These are phyloP conservation scores for Penicillium frequentans DNA, from an alignment of 2,329 filamentous ascomycete genomes.

Conservation along the genomic window DNA sequence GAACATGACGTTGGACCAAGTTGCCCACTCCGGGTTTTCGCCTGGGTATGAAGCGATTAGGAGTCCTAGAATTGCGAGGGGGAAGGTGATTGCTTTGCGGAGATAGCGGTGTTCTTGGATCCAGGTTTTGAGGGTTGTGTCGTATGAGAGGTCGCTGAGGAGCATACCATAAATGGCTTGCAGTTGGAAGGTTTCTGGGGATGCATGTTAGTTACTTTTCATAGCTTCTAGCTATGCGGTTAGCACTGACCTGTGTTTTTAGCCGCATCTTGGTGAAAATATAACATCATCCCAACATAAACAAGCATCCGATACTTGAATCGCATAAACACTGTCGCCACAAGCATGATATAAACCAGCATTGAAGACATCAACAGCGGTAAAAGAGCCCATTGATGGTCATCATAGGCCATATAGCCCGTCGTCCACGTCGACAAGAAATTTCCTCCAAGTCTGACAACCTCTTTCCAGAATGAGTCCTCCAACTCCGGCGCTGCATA, in stretches of 20 bases:
- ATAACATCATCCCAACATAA: constrained; percentile 48
- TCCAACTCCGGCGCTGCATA: constrained; percentile 49
- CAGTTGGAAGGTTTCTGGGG: constrained; percentile 54
- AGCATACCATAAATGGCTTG: constrained; percentile 55
- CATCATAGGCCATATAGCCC: constrained; percentile 53
- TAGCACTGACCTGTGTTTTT: constrained; percentile 46
- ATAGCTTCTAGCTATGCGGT: background rate
- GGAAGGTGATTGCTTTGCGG: constrained; percentile 38
- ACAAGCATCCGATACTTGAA: constrained; percentile 50
- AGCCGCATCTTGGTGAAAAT: constrained; percentile 51
- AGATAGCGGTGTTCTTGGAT: constrained; percentile 43
- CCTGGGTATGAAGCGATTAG: constrained; percentile 53
- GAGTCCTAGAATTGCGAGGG: constrained; percentile 46
- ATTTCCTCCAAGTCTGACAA: constrained; percentile 46
- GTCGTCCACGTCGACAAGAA: constrained; percentile 54
- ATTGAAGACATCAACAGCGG: constrained; percentile 53
- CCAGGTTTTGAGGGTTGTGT: constrained; percentile 48
- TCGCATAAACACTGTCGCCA: constrained; percentile 46
- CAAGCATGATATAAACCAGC: constrained; percentile 51
- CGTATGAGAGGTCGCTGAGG: constrained; percentile 52
- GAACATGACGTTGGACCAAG: constrained; percentile 50
- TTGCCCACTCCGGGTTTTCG: constrained; percentile 50
- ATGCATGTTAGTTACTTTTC: background rate
- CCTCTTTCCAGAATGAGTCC: constrained; percentile 46
- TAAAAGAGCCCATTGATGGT: constrained; percentile 57